Base-by-base conservation (phyloP, 2,329 filamentous ascomycete species). In the Claviceps sorghi region DNA sequence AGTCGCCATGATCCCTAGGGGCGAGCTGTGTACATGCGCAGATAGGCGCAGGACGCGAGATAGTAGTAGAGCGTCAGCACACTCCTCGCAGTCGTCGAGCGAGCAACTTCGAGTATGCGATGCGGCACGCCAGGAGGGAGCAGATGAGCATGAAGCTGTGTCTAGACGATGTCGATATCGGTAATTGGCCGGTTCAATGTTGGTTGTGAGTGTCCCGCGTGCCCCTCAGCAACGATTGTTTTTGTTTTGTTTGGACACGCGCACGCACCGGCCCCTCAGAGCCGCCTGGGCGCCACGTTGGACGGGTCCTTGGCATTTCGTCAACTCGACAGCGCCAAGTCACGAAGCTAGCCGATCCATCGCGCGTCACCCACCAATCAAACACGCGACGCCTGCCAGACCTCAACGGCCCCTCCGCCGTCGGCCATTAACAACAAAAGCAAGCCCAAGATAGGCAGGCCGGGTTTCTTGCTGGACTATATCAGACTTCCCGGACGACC, bases 1-100 rank as follows among this genome's bases (percentile, higher is more conserved):
- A 73, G 86, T 86, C 63, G 75, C 84, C 82, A 84, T 84, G 66
- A 58, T 68, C 59, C 58, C 49, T 34, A 29, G 42, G 56, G 54
- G 48, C 52, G 52, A 59, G 58, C 38, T 36, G 19, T n/a, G 30
- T 19, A 22, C n/a, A 30, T 19, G 47, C 32, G 47, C 40, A 46
- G 41, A 46, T 11, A 8, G 26, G 8, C 22, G 42, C 42, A n/a
- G 29, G 42, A 9, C 8, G 43, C 38, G 30, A 22, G n/a, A 6
- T 45, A 43, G 34, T 47, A 30, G 21, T 36, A n/a, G 15, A 29
- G 36, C 17, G n/a, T 26, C 42, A 38, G 41, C 34, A 42, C 19
- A 30, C n/a, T 21, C 13, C 17, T 29, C 15, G 32, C 19, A 15
- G 15, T 21, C n/a, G 19, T 38, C 29, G 48, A 50, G 36, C 43